These are phyloP conservation scores for Monilinia laxa DNA, from an alignment of 2,329 filamentous ascomycete genomes.

Conservation along the genomic window DNA sequence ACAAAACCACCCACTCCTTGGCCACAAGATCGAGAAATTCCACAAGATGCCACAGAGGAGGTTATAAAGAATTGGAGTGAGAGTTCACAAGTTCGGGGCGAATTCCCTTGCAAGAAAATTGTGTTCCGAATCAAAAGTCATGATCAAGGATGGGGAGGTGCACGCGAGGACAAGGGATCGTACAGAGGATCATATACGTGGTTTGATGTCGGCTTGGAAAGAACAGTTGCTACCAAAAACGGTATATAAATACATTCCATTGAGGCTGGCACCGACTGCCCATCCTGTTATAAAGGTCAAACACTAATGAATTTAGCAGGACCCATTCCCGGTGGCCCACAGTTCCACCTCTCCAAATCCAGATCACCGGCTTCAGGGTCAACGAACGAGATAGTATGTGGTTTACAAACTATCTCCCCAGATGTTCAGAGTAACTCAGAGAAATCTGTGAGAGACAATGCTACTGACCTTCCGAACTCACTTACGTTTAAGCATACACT, in stretches of 20 bases:
- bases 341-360: constrained; percentile 13
- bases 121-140: constrained; percentile 57
- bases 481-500: constrained; percentile 43
- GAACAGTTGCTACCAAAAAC: constrained; percentile 46
- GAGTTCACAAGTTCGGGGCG: constrained; percentile 26
- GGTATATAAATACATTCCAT: constrained; percentile 24
- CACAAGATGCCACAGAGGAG: constrained; percentile 30
- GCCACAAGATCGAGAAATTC: constrained; percentile 14
- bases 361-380: neutral
- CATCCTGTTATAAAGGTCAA: neutral
- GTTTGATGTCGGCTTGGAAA: constrained; percentile 63
- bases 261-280: neutral
- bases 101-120: constrained; percentile 57
- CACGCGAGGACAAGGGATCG: constrained; percentile 39
- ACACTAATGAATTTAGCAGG: neutral
- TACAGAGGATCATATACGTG: constrained; percentile 57
- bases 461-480: constrained; percentile 5
- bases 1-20: constrained; percentile 28
- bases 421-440: constrained; percentile 18
- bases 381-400: constrained; percentile 35
- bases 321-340: constrained; percentile 1
- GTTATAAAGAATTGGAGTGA: constrained; percentile 30
- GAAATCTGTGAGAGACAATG: neutral
- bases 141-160: constrained; percentile 59
- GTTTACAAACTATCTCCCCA: constrained; percentile 44